Evolutionary conservation across 2,329 filamentous ascomycete species (phyloP).

Genomic region (Colletotrichum destructivum): DNA sequence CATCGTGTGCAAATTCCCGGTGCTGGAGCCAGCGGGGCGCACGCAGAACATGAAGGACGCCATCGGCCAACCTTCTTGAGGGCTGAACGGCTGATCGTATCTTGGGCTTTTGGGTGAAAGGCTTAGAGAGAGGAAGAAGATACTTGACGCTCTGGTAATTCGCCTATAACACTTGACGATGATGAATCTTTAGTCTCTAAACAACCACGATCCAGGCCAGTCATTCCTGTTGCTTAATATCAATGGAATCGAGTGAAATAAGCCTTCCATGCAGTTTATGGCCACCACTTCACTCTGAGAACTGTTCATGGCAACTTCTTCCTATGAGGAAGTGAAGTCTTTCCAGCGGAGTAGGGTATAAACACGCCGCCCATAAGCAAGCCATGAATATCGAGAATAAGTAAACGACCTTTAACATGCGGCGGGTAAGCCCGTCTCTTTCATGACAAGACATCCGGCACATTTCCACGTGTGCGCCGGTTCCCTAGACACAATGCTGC

Average conservation of each 20-base stretch:
- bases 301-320: too few species aligned
- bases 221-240: rapidly evolving
- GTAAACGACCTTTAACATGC: background rate
- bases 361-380: too few species aligned
- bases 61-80: background rate
- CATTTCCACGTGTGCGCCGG: background rate
- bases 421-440: background rate
- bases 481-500: background rate
- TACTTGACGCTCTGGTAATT: rapidly evolving
- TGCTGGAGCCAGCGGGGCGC: background rate
- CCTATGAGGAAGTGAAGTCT: too few species aligned
- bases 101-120: background rate
- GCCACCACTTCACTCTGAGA: too few species aligned
- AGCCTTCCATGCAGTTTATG: too few species aligned
- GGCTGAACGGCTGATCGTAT: background rate
- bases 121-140: too few species aligned
- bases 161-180: too few species aligned
- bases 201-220: too few species aligned
- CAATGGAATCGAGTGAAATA: too few species aligned
- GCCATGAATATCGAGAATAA: too few species aligned
- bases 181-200: too few species aligned
- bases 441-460: background rate
- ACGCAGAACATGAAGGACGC: background rate
- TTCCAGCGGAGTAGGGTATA: too few species aligned
- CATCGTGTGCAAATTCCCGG: background rate